Conservation (phyloP, 441 rosid species). For the Flueggea neowawraea region DNA sequence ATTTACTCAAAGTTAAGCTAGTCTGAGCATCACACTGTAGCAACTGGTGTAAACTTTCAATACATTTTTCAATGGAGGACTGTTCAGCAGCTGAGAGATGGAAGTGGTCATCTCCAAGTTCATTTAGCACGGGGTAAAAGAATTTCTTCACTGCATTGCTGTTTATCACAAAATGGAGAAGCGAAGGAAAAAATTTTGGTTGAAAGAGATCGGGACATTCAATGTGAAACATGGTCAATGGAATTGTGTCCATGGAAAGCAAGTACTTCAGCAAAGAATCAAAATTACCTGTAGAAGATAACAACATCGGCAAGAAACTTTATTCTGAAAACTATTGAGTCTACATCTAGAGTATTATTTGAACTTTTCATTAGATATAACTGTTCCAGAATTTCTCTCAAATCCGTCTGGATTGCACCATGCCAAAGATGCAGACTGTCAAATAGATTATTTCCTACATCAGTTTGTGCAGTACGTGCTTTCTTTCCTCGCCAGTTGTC, state of each 20-base stretch:
- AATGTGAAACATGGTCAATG: not conserved
- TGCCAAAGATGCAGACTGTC: conserved; percentile 57
- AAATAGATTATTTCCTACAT: conserved; percentile 28
- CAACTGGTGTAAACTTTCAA: conserved; percentile 49
- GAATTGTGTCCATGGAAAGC: not conserved
- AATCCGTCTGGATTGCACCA: conserved; percentile 52
- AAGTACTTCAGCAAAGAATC: conserved; percentile 11
- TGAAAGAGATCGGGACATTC: not conserved
- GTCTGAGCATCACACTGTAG: conserved; percentile 30
- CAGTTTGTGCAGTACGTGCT: conserved; percentile 14
- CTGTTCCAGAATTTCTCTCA: conserved; percentile 49
- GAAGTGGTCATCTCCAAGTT: conserved; percentile 22
- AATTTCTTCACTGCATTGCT: conserved; percentile 69
- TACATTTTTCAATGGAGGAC: conserved; percentile 28
- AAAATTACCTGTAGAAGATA: conserved; percentile 64
- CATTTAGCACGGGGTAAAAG: conserved; percentile 42
- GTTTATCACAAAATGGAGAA: conserved; percentile 23
- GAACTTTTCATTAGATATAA: conserved; percentile 33
- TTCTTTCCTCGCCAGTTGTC: conserved; percentile 29
- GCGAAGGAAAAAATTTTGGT: not conserved
- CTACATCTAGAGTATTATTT: conserved; percentile 27
- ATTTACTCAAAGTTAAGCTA: conserved; percentile 19
- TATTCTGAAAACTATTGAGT: conserved; percentile 38
- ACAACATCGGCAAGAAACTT: conserved; percentile 72
- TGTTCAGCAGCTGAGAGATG: conserved; percentile 22